Evolutionary conservation across 78 protist species (phyloP), one percentile per base, ranked within the genome.

Genomic region (Planoprotostelium fungivorum): DNA sequence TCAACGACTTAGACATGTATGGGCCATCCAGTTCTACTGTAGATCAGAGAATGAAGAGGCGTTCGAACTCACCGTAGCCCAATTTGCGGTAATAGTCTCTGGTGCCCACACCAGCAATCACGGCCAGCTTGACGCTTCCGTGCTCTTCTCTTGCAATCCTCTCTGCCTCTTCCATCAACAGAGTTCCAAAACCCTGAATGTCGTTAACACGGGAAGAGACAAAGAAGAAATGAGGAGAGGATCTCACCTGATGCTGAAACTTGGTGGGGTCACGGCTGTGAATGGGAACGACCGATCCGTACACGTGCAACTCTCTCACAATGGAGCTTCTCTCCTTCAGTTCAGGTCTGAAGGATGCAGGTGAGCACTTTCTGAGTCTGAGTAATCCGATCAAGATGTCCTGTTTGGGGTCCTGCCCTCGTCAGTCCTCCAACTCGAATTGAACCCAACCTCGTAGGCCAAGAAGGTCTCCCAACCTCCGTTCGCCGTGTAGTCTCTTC

Each of bases 401-500:
- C 39, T 95, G 98, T 87, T 89, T 88, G 37, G 98, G 98, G 87
- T 98, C 99, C 73, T 51, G 73, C 73, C 16, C 73, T 16, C 73
- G 5, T 51, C 73, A 51, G 73, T n/a, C n/a, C n/a, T n/a, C n/a
- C n/a, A n/a, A n/a, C n/a, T n/a, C n/a, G n/a, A n/a, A n/a, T n/a
- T n/a, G n/a, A n/a, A n/a, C n/a, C n/a, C n/a, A 51, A 51, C 73
- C 84, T 98, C 99, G 90, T 95, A 98, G 23, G 98, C 88, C 28
- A 98, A 92, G 91, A 98, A 98, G 0, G 99, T 97, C 91, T 98
- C 99, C 99, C 99, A 97, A 37, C 99, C 99, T 36, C 97, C 99
- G 63, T 95, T 96, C 86, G 98, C 98, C 23, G 36, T 31, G 87
- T 97, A 98, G 88, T 98, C 99, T 35, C 99, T 92, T 38, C 99